Evolutionary conservation across 2,329 filamentous ascomycete species (phyloP), one percentile per base, ranked within the genome.

Genomic region (Talaromyces rugulosus): DNA sequence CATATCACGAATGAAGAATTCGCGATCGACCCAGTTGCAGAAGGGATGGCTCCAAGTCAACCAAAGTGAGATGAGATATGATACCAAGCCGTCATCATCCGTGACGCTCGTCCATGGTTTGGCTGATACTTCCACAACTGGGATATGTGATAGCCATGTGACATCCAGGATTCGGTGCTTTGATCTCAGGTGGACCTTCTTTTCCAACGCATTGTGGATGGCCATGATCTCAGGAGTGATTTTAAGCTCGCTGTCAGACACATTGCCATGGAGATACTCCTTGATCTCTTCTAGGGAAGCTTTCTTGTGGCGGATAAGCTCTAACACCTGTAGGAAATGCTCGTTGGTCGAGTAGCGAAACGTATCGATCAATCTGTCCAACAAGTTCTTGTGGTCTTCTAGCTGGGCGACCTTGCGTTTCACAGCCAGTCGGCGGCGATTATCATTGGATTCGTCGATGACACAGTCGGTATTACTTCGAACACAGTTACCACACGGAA

Each of bases 1-100:
- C 75, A 77, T 77, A 44, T 72, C 73, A 31, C 67, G 64, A 8
- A 77, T 59, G 56, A 77, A 76, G 18, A 72, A 44, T 52, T 71
- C 71, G 4, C 71, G 68, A 62, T 75, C 71, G 18, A 76, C 65
- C 62, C 67, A 72, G 56, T 74, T 72, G 31, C 65, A 66, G 31
- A 69, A 73, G 2, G 70, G 71, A 63, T 72, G 70, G 7, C 62
- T 63, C 70, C 71, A 73, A 2, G 70, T 72, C 50, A 74, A 67
- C 70, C 70, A 72, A 7, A 72, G 51, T 33, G 58, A 61, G 12
- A 61, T 56, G 33, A 62, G 42, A 40, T 60, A 62, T 8, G 61
- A 62, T 40, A 62, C 61, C 12, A 62, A 44, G 33, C 56, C 57
- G 23, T 62, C 61, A 33, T 62, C 61, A 16, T 62, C 42, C 6